These are phyloP conservation scores for Cetradonia linearis DNA, from an alignment of 495 filamentous ascomycete species.

Conservation along the genomic window DNA sequence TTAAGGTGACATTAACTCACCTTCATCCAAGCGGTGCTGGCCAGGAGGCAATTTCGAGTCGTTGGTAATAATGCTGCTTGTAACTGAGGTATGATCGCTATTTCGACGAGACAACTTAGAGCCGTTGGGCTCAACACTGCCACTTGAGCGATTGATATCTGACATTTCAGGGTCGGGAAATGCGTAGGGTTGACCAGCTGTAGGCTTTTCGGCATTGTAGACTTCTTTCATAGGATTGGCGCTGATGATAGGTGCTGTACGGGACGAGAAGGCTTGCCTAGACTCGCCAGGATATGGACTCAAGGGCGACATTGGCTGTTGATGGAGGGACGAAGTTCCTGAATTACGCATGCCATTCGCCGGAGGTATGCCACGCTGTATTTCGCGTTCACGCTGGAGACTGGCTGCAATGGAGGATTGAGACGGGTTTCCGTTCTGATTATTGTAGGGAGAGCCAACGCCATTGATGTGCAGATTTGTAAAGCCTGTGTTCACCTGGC, in stretches of 20 bases:
- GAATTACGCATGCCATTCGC: constrained; percentile 52
- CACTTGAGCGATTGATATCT: constrained; percentile 34
- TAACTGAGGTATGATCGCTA: constrained; percentile 62
- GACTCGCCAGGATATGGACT: constrained; percentile 43
- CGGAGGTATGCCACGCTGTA: constrained; percentile 41
- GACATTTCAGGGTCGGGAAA: constrained; percentile 66
- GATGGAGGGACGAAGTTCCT: constrained; percentile 32
- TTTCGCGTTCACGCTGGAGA: constrained; percentile 47
- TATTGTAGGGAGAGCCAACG: constrained; percentile 50
- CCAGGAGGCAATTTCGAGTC: constrained; percentile 61
- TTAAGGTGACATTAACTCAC: constrained; percentile 20
- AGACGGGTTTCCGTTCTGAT: constrained; percentile 61
- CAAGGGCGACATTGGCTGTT: constrained; percentile 39
- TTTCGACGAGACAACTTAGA: constrained; percentile 52
- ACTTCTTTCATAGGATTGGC: constrained; percentile 68
- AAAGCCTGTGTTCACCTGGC: constrained; percentile 61
- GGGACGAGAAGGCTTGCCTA: constrained; percentile 41
- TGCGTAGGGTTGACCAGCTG: constrained; percentile 71
- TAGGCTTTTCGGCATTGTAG: constrained; percentile 69
- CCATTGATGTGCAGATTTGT: constrained; percentile 55
- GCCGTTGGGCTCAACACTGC: constrained; percentile 38
- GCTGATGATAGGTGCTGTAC: constrained; percentile 65
- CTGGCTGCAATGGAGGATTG: constrained; percentile 61
- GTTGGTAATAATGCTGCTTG: constrained; percentile 60
- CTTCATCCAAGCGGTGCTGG: constrained; percentile 55